Conservation (phyloP, 345 rosid species). For the Brassica cretica region DNA sequence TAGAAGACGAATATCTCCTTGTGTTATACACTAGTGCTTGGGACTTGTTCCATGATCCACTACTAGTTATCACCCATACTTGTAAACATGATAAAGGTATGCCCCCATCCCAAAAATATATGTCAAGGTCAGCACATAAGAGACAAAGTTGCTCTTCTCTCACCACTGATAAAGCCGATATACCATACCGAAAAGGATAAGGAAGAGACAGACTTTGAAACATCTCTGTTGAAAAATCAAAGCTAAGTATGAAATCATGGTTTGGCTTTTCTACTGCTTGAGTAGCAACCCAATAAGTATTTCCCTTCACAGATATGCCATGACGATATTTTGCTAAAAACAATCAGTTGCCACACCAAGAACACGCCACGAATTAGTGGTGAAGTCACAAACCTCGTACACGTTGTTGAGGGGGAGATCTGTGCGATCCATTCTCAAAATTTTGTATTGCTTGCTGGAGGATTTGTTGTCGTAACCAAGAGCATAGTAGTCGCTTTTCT, state of each 20-base stretch:
- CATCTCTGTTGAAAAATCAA: neutral
- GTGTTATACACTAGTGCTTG: neutral
- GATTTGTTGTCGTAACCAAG: neutral
- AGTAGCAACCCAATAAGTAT: neutral
- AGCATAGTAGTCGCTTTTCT: neutral
- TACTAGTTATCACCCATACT: neutral
- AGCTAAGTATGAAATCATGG: neutral
- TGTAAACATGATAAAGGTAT: neutral
- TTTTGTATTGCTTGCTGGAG: neutral
- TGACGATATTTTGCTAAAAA: too few relatives aligned
- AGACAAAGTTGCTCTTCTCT: neutral
- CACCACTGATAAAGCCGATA: neutral
- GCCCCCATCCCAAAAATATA: neutral
- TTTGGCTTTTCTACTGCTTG: neutral
- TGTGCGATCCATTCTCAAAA: neutral
- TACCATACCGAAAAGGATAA: neutral
- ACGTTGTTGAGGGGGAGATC: neutral
- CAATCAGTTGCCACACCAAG: neutral
- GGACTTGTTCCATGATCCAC: neutral
- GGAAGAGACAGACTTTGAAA: neutral
- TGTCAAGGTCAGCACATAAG: neutral
- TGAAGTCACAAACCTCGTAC: neutral
- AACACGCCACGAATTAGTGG: neutral
- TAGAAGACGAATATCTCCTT: neutral
- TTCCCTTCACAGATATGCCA: conserved; percentile 1